Evolutionary conservation across 2,329 filamentous ascomycete species (phyloP), one percentile per base, ranked within the genome.

Genomic region (Verticillium nubilum): DNA sequence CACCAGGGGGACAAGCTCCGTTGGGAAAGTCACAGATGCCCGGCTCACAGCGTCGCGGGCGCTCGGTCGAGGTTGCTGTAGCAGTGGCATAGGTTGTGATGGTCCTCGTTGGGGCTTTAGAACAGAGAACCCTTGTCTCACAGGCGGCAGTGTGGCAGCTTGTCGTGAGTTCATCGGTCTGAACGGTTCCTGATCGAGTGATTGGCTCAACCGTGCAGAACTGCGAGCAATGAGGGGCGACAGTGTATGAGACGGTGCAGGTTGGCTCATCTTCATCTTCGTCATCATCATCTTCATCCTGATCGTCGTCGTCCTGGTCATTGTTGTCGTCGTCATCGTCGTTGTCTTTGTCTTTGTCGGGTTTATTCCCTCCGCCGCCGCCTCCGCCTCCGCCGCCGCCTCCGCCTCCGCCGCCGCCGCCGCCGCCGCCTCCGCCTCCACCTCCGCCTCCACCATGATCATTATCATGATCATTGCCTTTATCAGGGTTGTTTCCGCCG

Each of bases 181-280:
- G 35, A 17, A 31, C 13, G 15, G n/a, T 52, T 7, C 56, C 61
- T 7, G 47, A 33, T 13, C 26, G 37, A 10, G 54, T 57, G 5
- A 63, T 50, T 1, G 54, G 58, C 6, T 56, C 55, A 28, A 63
- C 61, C 15, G 60, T 53, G 37, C 60, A 63, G 10, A 58, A 56
- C n/a, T 60, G 61, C 7, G 61, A 62, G 54, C 61, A 63, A 29
- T 63, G 56, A 31, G 61, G 61, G 10, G 61, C 61, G 19, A 63
- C 10, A 5, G 61, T 62, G 50, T 58, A 60, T 4, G 57, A 56
- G 17, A 19, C 26, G 5, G 61, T 37, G 54, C 61, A 63, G 3
- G 60, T 62, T 2, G 61, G 12, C 31, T 52, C 54, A 5, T 57
- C 29, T 23, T 28, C 31, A 19, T 56, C 31, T 42, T 59, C 57